Base-by-base conservation (phyloP, 2,329 filamentous ascomycete genomes). In the Beauveria asiatica region DNA sequence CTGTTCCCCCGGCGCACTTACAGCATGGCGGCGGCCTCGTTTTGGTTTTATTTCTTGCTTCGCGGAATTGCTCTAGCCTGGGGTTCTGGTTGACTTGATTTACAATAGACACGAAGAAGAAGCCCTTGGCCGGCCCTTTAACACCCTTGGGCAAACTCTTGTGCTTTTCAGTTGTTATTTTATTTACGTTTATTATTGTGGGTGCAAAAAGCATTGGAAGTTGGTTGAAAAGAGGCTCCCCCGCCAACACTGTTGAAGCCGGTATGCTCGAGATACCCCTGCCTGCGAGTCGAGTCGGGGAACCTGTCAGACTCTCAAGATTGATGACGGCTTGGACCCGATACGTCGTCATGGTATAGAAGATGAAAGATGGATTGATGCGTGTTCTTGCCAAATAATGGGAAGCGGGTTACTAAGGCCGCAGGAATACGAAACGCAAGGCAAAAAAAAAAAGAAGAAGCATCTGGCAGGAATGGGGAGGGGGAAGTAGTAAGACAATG, bases 1-100 rank as follows among this genome's bases (percentile, higher is more conserved):
- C 16, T 54, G 27, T 42, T 23, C 33, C 33, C 19, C 33, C 19
- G 58, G 58, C 33, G 52, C 57, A 54, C 30, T 50, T 21, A 54
- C 27, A 59, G 49, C 57, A 59, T 59, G 57, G 57, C 50, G 57
- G 57, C 30, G 57, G 30, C 50, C 41, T 59, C 21, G 6, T 54
- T 52, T 41, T 59, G 37, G 4, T 51, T 33, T 50, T 11, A 16
- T 45, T 52, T 52, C 48, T 37, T 33, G 37, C 46, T 58, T 57
- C 11, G 3, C 11, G 33, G 46, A 48, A 52, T 17, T 42, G 39
- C 33, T 51, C 56, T 59, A 49, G 56, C 56, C 46, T 52, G 56
- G 56, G 56, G 56, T 59, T 59, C 13, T 42, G 56, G 48, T 59
- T 27, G 23, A 21, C 25, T 45, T 59, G n/a, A 48, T 54, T 60